Evolutionary conservation across 2,329 filamentous ascomycete species (phyloP).

Genomic region (Claviceps maximensis): DNA sequence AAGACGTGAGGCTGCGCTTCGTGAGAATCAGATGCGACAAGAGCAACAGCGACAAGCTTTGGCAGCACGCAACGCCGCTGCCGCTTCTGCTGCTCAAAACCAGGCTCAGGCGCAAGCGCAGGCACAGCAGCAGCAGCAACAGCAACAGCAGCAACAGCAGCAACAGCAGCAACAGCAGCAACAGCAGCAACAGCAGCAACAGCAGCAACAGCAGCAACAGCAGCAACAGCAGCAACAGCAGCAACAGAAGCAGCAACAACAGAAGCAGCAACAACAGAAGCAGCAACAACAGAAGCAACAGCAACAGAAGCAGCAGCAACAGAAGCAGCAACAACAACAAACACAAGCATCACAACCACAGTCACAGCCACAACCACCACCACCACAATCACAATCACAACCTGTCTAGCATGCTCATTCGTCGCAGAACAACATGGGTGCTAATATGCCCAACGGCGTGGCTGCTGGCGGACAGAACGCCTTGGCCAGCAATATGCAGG

Average conservation of each 20-base stretch:
- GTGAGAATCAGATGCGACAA: constrained; percentile 23
- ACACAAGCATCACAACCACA: neutral
- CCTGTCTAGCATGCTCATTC: constrained; percentile 23
- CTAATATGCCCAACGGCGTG: constrained; percentile 27
- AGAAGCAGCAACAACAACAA: constrained; percentile 1
- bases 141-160: neutral
- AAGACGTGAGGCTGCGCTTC: constrained; percentile 22
- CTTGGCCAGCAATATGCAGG: constrained; percentile 26
- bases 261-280: no score
- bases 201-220: constrained; percentile 4
- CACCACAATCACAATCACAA: constrained; percentile 6
- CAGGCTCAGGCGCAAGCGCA: constrained; percentile 12
- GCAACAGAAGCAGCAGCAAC: constrained; percentile 1
- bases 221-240: neutral
- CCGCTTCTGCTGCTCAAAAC: constrained; percentile 15
- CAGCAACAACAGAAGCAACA: neutral
- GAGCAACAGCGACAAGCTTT: constrained; percentile 23
- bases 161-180: constrained; percentile 3
- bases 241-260: no score
- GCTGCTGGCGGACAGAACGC: constrained; percentile 16
- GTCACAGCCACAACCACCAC: constrained; percentile 5
- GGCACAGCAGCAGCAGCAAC: constrained; percentile 1
- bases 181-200: constrained; percentile 1
- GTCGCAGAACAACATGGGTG: constrained; percentile 23
- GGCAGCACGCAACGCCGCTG: constrained; percentile 15